Evolutionary conservation across 2,329 filamentous ascomycete genomes (phyloP).

Genomic region (Trichoderma guizhouense): DNA sequence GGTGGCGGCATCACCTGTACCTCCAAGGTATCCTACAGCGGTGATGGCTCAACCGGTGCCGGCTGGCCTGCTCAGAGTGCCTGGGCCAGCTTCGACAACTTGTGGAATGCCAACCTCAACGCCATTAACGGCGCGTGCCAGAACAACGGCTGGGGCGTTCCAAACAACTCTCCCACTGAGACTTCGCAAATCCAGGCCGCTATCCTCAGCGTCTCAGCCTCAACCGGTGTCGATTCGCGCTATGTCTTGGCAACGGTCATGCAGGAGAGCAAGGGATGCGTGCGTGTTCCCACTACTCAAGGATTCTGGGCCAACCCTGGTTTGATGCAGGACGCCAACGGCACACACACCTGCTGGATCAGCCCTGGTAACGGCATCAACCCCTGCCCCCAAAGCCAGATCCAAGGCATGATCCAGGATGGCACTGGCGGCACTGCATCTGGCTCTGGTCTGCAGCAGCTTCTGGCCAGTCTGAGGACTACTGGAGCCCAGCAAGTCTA

Average conservation of each 20-base stretch:
- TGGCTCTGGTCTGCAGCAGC: slow-evolving; percentile 37
- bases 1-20: neutral
- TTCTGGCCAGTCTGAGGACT: neutral
- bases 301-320: slow-evolving; percentile 42
- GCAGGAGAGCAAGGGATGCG: slow-evolving; percentile 44
- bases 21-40: neutral
- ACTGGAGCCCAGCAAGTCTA: slow-evolving; percentile 16
- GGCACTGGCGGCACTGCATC: slow-evolving; percentile 40
- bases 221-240: slow-evolving; percentile 34
- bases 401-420: slow-evolving; percentile 36
- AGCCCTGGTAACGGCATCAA: slow-evolving; percentile 26
- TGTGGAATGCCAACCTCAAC: slow-evolving; percentile 10
- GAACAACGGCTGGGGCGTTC: slow-evolving; percentile 13
- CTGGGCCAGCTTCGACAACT: slow-evolving; percentile 1
- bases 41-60: neutral
- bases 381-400: slow-evolving; percentile 27
- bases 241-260: slow-evolving; percentile 43
- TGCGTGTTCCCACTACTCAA: slow-evolving; percentile 39
- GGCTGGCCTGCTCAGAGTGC: neutral
- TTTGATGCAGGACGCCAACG: slow-evolving; percentile 38
- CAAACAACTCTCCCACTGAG: slow-evolving; percentile 12
- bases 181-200: slow-evolving; percentile 17
- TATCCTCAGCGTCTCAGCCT: slow-evolving; percentile 32
- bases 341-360: slow-evolving; percentile 32
- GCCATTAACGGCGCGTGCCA: slow-evolving; percentile 17